Base-by-base conservation (phyloP, 768 basidiomycete species). In the Suillus hirtellus region DNA sequence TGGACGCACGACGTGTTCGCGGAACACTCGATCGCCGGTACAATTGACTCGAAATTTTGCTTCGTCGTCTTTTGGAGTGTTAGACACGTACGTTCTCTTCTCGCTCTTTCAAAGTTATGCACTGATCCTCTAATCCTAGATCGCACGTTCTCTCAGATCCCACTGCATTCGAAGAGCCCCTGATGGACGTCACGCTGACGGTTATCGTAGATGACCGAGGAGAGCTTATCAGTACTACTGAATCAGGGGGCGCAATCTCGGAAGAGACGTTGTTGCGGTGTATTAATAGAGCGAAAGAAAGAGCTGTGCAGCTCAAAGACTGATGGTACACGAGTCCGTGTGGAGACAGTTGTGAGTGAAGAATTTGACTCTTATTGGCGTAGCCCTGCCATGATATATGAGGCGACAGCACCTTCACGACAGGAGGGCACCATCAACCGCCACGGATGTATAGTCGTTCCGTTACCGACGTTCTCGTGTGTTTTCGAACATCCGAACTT, bases 131-230 rank as follows among this genome's bases (percentile, higher is more conserved):
- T 31, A 19, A 11, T 12, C 69, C 52, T 3, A 58, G 63, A 38
- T 83, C 84, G 56, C 79, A 84, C 31, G 72, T 96, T 11, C 78
- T 98, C 4, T 80, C 88, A 0, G 96, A 99, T 75, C 92, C 95
- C 1, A 90, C 93, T 0, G 81, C 93, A 1, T 97, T 96, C 73
- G 96, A 99, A 77, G 90, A 95, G 67, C 90, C 93, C 0, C 80
- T 97, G 8, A 83, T 95, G 60, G 86, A 90, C 15, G 88, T 92
- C 0, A 82, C 83, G 0, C 71, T 95, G 61, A 86, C 87, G 1
- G 73, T 95, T 40, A 77, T 89, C 1, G 65, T 92, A 5, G 85
- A 86, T 63, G 80, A 81, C 35, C 65, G 71, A 1, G 81, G 80
- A 15, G 76, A 79, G 8, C 72, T 90, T 8, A 72, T 87, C 15